Base-by-base conservation (phyloP, 2,329 filamentous ascomycete species). In the Aspergillus flavus region DNA sequence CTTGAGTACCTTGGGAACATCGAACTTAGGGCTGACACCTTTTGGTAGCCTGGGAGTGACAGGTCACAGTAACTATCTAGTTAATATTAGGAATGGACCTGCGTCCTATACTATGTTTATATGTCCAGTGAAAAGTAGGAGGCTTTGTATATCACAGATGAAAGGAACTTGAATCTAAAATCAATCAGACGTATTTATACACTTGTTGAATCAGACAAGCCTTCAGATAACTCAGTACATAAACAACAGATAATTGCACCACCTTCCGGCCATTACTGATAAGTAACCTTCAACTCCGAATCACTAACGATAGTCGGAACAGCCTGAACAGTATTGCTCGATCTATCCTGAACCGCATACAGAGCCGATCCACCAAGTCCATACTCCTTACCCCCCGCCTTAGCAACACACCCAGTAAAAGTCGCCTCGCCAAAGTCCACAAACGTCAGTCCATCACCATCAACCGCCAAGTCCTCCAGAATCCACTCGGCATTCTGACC, bases 181-280 rank as follows among this genome's bases (percentile, higher is more conserved):
- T 21, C 19, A 11, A 43, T 43, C 3, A 9, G 41, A 4, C 41
- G 2, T 46, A 46, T 5, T 26, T 6, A 46, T 46, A 46, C 4
- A 46, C 1, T 21, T 2, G 6, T n/a, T n/a, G 19, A 11, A 11
- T 21, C 5, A 36, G 34, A 36, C 34, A 36, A 36, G 34, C 34
- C 5, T 16, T 36, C 1, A 6, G 1, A 36, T 36, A 6, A 6
- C 34, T 14, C 21, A 46, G 1, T 1, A 4, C 3, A 11, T 43
- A n/a, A 9, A n/a, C 0, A 43, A 43, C 6, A 43, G 16, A 43
- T 1, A 11, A 21, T 12, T 26, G 16, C 45, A 28, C 5, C 19
- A 6, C n/a, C 43, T 84, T 4, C 36, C 16, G 32, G 9, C 4
- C 4, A 41, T 41, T 55, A 64, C 39, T 58, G 43, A 23, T 48